These are phyloP conservation scores for Euphorbia pulcherrima DNA, from an alignment of 345 rosid genomes.

Conservation along the genomic window DNA sequence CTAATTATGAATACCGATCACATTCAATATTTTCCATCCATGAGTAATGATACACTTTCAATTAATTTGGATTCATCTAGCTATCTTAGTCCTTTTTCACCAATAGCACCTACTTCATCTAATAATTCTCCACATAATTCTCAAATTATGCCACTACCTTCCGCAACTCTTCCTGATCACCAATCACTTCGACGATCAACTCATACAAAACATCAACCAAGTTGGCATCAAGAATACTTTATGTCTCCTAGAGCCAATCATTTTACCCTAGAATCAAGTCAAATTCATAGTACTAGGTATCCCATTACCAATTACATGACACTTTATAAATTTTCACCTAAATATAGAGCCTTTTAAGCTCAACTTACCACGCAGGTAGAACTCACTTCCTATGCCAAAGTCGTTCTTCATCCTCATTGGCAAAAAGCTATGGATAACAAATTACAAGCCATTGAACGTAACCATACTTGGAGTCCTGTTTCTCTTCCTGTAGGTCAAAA, in stretches of 20 bases:
- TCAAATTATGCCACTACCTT: no score
- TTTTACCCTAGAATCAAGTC: background rate
- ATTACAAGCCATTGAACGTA: background rate
- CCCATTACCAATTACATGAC: background rate
- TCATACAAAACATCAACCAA: background rate
- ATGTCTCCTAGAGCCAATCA: background rate
- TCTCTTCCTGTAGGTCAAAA: background rate
- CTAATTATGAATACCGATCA: background rate
- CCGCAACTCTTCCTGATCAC: no score
- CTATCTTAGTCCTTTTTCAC: no score
- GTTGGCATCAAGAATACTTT: background rate
- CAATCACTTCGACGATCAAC: no score
- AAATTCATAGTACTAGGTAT: background rate
- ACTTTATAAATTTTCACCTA: background rate
- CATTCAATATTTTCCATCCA: background rate
- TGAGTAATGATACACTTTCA: background rate
- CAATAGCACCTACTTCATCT: no score
- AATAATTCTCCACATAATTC: no score
- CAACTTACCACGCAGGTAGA: background rate
- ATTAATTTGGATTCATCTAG: no score
- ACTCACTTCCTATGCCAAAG: background rate
- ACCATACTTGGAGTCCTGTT: background rate
- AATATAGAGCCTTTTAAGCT: background rate
- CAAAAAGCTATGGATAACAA: background rate
- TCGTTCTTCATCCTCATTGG: background rate